A percentile compares a stretch with the other conserved stretches of the same genome.
phyloP scores from a whole-genome alignment of 2,329 filamentous ascomycete species.

The Fusarium chaquense region DNA sequence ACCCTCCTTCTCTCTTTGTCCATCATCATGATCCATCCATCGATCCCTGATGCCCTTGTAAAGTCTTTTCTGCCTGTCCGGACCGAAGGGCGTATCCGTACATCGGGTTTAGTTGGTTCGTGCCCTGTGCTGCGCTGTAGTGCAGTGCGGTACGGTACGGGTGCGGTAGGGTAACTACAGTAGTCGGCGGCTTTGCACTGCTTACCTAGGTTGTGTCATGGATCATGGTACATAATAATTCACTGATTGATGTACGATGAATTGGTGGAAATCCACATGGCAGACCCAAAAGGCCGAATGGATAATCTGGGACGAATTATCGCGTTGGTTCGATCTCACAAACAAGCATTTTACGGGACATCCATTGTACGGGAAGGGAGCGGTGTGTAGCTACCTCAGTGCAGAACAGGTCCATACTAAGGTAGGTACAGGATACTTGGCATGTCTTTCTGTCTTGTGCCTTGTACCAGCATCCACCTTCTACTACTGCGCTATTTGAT shows the following conservation, averaged over 20 bases:
- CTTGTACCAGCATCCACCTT: constrained; percentile 1
- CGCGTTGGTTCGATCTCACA: constrained; percentile 12
- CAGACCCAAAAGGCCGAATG: constrained; percentile 15
- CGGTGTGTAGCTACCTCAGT: constrained; percentile 16
- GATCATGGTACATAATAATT: constrained; percentile 4
- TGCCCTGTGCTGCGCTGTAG: constrained; percentile 7
- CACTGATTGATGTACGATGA: constrained; percentile 10
- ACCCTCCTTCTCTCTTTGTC: constrained; percentile 5
- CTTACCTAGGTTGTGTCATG: constrained; percentile 23
- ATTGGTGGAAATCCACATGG: constrained; percentile 25
- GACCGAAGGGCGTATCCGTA: constrained; percentile 28
- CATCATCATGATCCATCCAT: constrained; percentile 3
- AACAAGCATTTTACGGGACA: constrained; percentile 10
- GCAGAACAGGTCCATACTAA: not conserved
- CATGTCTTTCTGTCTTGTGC: constrained; percentile 20
- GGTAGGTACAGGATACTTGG: not conserved
- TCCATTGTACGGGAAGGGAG: not conserved
- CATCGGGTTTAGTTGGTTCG: constrained; percentile 18
- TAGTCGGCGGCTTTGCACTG: constrained; percentile 15
- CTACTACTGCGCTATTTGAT: constrained; percentile 5
- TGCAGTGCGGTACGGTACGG: constrained; percentile 9
- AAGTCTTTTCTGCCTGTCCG: constrained; percentile 28
- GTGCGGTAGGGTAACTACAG: constrained; percentile 16
- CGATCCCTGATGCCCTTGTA: constrained; percentile 4
- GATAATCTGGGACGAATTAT: constrained; percentile 13